phyloP scores from a whole-genome alignment of 345 rosid species.

The Aquilaria malaccensis region DNA sequence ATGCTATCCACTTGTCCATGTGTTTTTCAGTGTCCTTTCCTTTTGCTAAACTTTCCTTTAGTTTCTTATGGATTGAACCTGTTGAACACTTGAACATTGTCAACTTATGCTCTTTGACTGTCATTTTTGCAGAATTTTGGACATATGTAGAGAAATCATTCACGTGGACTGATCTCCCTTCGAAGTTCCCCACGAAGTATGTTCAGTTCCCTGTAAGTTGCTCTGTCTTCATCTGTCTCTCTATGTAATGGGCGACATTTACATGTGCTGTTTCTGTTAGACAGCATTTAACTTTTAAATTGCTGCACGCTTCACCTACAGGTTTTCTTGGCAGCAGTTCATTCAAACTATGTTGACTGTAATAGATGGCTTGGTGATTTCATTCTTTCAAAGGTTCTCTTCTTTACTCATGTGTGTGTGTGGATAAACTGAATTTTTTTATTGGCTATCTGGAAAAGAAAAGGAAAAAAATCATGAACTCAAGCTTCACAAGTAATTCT shows the following conservation, averaged over 20 bases:
- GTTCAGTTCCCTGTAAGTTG: constrained; percentile 90
- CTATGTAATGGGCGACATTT: constrained; percentile 3
- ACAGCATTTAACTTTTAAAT: constrained; percentile 2
- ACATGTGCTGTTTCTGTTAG: background rate
- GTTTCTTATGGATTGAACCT: background rate
- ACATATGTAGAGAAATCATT: constrained; percentile 93
- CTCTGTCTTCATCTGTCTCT: constrained; percentile 4
- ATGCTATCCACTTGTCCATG: no score
- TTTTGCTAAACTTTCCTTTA: background rate
- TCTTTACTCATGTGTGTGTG: background rate
- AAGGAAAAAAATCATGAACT: no score
- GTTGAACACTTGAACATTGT: background rate
- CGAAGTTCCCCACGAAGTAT: constrained; percentile 88
- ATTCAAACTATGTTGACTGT: constrained; percentile 92
- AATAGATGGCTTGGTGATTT: constrained; percentile 96
- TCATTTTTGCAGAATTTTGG: constrained; percentile 70
- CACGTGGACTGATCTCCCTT: constrained; percentile 89
- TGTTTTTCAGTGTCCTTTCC: background rate
- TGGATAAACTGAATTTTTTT: no score
- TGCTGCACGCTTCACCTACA: constrained; percentile 19
- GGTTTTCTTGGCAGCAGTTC: constrained; percentile 94
- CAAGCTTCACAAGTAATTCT: no score
- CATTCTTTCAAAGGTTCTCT: constrained; percentile 75
- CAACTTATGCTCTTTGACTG: background rate
- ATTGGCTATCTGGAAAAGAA: no score